phyloP scores from a whole-genome alignment of 495 filamentous ascomycete species.

The Penicillium coffeae region DNA sequence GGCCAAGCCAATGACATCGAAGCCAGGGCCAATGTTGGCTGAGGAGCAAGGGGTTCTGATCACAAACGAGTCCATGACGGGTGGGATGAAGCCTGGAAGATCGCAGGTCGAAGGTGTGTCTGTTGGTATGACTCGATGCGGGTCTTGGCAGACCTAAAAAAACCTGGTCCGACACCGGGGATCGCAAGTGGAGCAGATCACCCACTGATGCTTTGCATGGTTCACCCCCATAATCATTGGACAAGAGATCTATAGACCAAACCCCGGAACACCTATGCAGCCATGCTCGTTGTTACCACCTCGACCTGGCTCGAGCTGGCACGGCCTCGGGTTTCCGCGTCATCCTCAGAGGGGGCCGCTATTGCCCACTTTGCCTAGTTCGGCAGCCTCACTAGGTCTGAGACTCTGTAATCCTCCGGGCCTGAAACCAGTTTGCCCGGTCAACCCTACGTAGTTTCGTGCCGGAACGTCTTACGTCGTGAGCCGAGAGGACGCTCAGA shows the following conservation, averaged over 20 bases:
- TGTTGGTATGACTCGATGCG: constrained; percentile 26
- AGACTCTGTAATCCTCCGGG: not conserved
- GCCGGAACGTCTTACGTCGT: too few relatives aligned
- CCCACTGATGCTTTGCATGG: constrained; percentile 1
- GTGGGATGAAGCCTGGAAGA: too few relatives aligned
- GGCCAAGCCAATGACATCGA: constrained; percentile 94
- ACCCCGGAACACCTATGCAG: too few relatives aligned
- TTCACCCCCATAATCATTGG: not conserved
- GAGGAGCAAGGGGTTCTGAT: constrained; percentile 81
- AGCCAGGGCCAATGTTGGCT: constrained; percentile 93
- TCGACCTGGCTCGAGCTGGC: too few relatives aligned
- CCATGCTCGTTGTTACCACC: too few relatives aligned
- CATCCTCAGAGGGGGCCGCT: too few relatives aligned
- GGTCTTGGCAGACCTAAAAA: constrained; percentile 27
- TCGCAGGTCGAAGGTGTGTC: too few relatives aligned
- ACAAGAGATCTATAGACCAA: too few relatives aligned
- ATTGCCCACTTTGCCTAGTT: too few relatives aligned
- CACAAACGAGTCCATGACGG: constrained; percentile 48
- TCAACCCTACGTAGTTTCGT: too few relatives aligned
- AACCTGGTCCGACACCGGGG: constrained; percentile 31
- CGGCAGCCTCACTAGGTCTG: not conserved
- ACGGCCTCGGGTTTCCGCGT: too few relatives aligned
- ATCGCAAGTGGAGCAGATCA: constrained; percentile 11
- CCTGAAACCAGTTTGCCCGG: not conserved
- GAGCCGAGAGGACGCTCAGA: too few relatives aligned